phyloP scores from a whole-genome alignment of 768 basidiomycete species.

The Pholiota molesta region DNA sequence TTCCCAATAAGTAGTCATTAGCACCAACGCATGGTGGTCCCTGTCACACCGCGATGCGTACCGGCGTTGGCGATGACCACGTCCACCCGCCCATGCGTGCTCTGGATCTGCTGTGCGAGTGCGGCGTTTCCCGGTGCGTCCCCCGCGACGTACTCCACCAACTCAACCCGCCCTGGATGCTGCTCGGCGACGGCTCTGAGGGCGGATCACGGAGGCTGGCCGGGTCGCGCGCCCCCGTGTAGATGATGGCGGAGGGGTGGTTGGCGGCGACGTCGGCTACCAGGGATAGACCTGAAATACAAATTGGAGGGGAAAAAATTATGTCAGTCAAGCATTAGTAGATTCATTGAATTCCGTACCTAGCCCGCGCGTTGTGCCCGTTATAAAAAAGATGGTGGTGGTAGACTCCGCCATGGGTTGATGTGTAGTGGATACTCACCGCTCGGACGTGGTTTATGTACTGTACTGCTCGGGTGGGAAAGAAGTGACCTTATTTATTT shows the following conservation, averaged over 20 bases:
- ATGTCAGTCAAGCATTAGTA: too few relatives aligned
- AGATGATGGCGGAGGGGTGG: background rate
- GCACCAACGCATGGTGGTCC: too few relatives aligned
- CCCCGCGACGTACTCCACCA: conserved; percentile 1
- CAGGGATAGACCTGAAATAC: background rate
- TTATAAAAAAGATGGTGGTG: too few relatives aligned
- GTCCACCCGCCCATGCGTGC: background rate
- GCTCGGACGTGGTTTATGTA: too few relatives aligned
- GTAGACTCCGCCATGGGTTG: too few relatives aligned
- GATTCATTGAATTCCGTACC: too few relatives aligned
- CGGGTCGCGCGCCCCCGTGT: background rate
- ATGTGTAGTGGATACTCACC: too few relatives aligned
- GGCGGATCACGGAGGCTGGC: background rate
- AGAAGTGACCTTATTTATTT: too few relatives aligned
- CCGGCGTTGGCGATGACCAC: conserved; percentile 1
- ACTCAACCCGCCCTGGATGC: background rate
- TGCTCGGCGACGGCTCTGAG: background rate
- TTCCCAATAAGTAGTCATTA: too few relatives aligned
- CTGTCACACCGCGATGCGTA: background rate
- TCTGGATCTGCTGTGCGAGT: background rate
- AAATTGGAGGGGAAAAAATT: too few relatives aligned
- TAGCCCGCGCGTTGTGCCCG: too few relatives aligned
- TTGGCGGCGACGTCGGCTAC: background rate
- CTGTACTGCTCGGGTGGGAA: too few relatives aligned
- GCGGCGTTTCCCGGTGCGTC: background rate